These are phyloP conservation scores for Mucor circinelloides DNA, from an alignment of 371 early-diverging fungal species.

Conservation along the genomic window DNA sequence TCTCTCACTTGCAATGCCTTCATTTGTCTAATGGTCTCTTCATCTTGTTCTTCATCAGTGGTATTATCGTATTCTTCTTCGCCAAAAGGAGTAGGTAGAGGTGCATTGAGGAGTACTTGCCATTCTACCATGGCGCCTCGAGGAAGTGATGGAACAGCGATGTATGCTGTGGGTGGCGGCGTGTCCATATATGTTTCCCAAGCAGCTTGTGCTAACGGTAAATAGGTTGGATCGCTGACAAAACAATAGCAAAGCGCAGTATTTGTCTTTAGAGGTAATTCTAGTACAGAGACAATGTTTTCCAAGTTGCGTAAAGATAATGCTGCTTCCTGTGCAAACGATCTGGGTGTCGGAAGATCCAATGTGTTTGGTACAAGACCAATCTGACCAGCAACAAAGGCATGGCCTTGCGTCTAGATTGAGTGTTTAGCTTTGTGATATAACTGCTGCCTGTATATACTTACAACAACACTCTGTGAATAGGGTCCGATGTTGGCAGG, in stretches of 20 bases:
- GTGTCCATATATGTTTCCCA: slow-evolving; percentile 33
- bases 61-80: slow-evolving; percentile 32
- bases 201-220: slow-evolving; percentile 34
- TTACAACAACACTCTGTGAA: slow-evolving; percentile 66
- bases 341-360: slow-evolving; percentile 44
- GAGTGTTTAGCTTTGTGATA: background rate
- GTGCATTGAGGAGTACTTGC: slow-evolving; percentile 50
- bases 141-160: slow-evolving; percentile 64
- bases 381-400: slow-evolving; percentile 77
- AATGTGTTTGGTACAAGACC: slow-evolving; percentile 71
- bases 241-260: slow-evolving; percentile 49
- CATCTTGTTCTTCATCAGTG: slow-evolving; percentile 39
- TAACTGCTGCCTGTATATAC: background rate
- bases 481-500: slow-evolving; percentile 85
- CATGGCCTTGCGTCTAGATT: slow-evolving; percentile 54
- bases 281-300: slow-evolving; percentile 41
- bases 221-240: slow-evolving; percentile 36
- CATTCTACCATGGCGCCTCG: slow-evolving; percentile 64
- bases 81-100: slow-evolving; percentile 11
- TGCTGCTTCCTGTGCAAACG: slow-evolving; percentile 19
- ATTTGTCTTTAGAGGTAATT: slow-evolving; percentile 29
- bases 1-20: background rate
- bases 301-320: slow-evolving; percentile 53
- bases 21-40: background rate
- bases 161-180: slow-evolving; percentile 45